Conservation (phyloP, 2,329 filamentous ascomycete genomes). For the Hysterium pulicare region DNA sequence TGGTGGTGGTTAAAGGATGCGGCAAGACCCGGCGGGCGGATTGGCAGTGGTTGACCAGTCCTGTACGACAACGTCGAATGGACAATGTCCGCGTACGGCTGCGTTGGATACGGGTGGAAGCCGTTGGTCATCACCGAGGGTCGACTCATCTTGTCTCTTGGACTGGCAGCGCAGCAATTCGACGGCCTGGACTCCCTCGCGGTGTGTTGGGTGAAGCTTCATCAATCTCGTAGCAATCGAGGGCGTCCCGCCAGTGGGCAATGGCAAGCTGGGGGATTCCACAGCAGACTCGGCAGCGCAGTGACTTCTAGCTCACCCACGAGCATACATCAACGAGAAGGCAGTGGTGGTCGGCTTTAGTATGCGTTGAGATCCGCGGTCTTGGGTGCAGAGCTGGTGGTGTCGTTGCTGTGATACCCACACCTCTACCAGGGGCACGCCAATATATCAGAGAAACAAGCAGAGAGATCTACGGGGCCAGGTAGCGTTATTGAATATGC, state of each 20-base stretch:
- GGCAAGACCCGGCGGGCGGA: slow-evolving; percentile 40
- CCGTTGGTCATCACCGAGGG: slow-evolving; percentile 24
- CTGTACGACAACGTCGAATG: slow-evolving; percentile 29
- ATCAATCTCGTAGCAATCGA: no score
- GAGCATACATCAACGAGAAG: slow-evolving; percentile 30
- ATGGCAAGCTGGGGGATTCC: slow-evolving; percentile 17
- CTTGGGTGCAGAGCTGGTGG: slow-evolving; percentile 30
- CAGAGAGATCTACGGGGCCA: slow-evolving; percentile 29
- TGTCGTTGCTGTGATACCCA: slow-evolving; percentile 38
- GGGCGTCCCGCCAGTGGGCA: background rate
- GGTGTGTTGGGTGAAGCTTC: no score
- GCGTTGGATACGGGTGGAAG: slow-evolving; percentile 18
- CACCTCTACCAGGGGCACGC: slow-evolving; percentile 32
- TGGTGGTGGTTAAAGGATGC: slow-evolving; percentile 22
- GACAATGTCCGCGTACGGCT: slow-evolving; percentile 10
- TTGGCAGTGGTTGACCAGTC: slow-evolving; percentile 36
- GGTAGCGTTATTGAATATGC: slow-evolving; percentile 26
- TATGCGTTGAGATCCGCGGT: slow-evolving; percentile 33
- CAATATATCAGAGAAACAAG: slow-evolving; percentile 39
- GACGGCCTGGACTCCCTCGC: no score
- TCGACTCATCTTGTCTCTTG: slow-evolving; percentile 24
- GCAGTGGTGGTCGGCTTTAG: slow-evolving; percentile 31
- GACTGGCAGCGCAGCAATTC: slow-evolving; percentile 6
- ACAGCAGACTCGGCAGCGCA: slow-evolving; percentile 32
- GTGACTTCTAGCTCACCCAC: slow-evolving; percentile 25